Percentiles rank a stretch among this genome's conserved stretches.
Evolutionary conservation across 805 yeast species (phyloP).

Genomic region (Millerago galiae): DNA sequence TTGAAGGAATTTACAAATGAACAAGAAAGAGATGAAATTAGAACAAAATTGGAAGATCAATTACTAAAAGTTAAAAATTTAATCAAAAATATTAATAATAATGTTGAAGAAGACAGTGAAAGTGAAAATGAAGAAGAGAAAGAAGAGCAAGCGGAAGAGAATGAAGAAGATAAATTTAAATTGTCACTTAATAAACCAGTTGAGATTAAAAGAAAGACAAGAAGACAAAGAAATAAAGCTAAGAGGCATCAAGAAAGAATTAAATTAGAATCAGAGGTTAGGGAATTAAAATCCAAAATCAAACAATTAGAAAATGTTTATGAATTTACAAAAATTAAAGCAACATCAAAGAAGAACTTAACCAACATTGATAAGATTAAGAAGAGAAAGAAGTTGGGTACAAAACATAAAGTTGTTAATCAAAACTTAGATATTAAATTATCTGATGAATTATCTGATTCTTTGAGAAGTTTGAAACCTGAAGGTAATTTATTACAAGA

Average conservation of each 20-base stretch:
- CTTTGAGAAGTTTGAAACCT: slow-evolving; percentile 76
- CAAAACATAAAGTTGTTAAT: slow-evolving; percentile 41
- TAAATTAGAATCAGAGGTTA: slow-evolving; percentile 49
- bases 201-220: slow-evolving; percentile 64
- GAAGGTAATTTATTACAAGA: slow-evolving; percentile 87
- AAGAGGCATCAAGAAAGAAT: slow-evolving; percentile 54
- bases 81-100: slow-evolving; percentile 55
- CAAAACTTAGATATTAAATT: slow-evolving; percentile 67
- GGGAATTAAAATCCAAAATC: slow-evolving; percentile 53
- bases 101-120: slow-evolving; percentile 41
- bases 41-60: slow-evolving; percentile 55
- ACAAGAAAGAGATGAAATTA: slow-evolving; percentile 57
- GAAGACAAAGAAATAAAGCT: slow-evolving; percentile 67
- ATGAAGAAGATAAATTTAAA: slow-evolving; percentile 31
- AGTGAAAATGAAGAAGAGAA: slow-evolving; percentile 29
- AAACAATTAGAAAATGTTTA: slow-evolving; percentile 49
- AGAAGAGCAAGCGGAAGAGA: slow-evolving; percentile 12
- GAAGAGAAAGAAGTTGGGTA: slow-evolving; percentile 33
- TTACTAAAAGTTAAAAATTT: slow-evolving; percentile 57
- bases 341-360: slow-evolving; percentile 9
- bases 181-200: slow-evolving; percentile 73
- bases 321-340: slow-evolving; percentile 24
- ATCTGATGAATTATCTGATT: slow-evolving; percentile 81
- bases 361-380: slow-evolving; percentile 5
- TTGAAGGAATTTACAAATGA: slow-evolving; percentile 61